A percentile compares a stretch with the other conserved stretches of the same genome.
These are phyloP conservation scores for Paracoccidioides brasiliensis DNA, from an alignment of 2,329 filamentous ascomycete species.

Conservation along the genomic window DNA sequence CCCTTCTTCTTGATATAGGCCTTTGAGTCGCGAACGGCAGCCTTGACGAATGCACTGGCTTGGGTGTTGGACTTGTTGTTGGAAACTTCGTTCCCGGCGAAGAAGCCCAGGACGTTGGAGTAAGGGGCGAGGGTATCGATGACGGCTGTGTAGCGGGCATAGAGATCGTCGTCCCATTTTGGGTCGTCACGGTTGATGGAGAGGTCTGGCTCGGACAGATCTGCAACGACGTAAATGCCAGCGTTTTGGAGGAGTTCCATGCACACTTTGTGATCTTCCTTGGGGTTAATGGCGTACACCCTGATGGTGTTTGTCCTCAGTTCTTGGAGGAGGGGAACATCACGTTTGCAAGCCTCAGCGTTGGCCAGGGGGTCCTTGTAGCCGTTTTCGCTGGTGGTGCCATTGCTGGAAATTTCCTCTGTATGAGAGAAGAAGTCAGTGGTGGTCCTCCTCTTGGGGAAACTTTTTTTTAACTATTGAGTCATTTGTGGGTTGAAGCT, in stretches of 20 bases:
- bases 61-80: slow-evolving; percentile 79
- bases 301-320: slow-evolving; percentile 86
- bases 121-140: slow-evolving; percentile 71
- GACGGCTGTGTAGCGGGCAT: slow-evolving; percentile 67
- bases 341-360: slow-evolving; percentile 58
- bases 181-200: slow-evolving; percentile 80
- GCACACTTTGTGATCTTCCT: slow-evolving; percentile 62
- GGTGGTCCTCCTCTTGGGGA: background rate
- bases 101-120: slow-evolving; percentile 90
- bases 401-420: slow-evolving; percentile 48
- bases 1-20: slow-evolving; percentile 71
- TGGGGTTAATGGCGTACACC: slow-evolving; percentile 83
- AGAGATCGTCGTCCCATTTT: slow-evolving; percentile 66
- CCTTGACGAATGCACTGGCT: slow-evolving; percentile 92
- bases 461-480: background rate
- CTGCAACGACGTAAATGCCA: slow-evolving; percentile 90
- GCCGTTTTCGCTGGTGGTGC: slow-evolving; percentile 38
- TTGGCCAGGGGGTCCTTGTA: slow-evolving; percentile 80
- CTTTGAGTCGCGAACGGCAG: slow-evolving; percentile 92
- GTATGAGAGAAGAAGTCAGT: slow-evolving; percentile 9
- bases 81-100: slow-evolving; percentile 94
- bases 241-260: slow-evolving; percentile 71
- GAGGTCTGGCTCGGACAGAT: slow-evolving; percentile 64
- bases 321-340: slow-evolving; percentile 66
- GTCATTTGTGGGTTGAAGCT: slow-evolving; percentile 12